Evolutionary conservation across 257 asterid species (phyloP), one percentile per base, ranked within the genome.

Genomic region (Ocimum tenuiflorum): DNA sequence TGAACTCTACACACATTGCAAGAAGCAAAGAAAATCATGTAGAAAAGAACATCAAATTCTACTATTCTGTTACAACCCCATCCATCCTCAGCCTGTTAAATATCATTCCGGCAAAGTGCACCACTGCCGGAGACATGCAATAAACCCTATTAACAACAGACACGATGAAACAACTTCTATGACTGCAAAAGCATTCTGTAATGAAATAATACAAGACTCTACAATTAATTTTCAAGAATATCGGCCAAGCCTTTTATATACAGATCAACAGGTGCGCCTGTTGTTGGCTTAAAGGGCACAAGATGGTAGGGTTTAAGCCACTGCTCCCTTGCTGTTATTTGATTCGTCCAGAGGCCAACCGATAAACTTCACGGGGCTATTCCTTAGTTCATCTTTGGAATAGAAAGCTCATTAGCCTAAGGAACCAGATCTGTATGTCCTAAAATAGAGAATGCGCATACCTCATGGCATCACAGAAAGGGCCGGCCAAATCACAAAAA

Each of bases 161-260:
- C 35, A 62, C 31, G 58, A 57, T 58, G 45, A 64, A 54, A 57
- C 58, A n/a, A 70, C 51, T 63, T 67, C 76, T 42, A 17, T 47
- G 60, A 72, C 75, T 59, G 23, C 62, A 41, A 59, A 74, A 47
- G 63, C 63, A 73, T 64, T 75, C 69, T 66, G 41, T 67, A 47
- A 73, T 64, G 7, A 53, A 73, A 69, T 20, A 70, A 75, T 77
- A 69, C 72, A 63, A 43, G 77, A 71, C 78, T 79, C 84, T 75
- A 72, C 77, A 69, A 41, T 62, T 77, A 69, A 67, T 52, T 58
- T 38, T 31, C 31, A 31, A 31, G 36, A 31, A 31, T 31, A 77
- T 63, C 72, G 77, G 70, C 66, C 67, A 67, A 57, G 68, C 73
- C 64, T 58, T 53, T 51, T 84, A 82, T 82, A 46, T 83, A 88